Conservation (phyloP, 768 basidiomycete genomes). For the Russula emetica region DNA sequence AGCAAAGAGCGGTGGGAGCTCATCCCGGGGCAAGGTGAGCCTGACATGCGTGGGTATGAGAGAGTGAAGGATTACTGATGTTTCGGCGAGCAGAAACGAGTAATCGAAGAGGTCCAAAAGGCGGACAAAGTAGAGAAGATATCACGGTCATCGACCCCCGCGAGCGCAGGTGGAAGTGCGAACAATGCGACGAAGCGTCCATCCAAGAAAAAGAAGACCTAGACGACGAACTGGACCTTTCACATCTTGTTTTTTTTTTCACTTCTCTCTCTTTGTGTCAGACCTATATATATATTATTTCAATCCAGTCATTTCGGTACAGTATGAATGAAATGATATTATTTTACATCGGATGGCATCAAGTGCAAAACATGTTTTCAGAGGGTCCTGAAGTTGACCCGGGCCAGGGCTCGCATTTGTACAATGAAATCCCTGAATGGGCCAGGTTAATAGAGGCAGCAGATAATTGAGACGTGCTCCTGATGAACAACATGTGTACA, state of each 20-base stretch:
- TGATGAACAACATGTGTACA: neutral
- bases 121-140: slow-evolving; percentile 40
- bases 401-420: neutral
- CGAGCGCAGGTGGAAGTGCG: slow-evolving; percentile 43
- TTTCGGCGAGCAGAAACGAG: slow-evolving; percentile 53
- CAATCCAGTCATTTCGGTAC: neutral
- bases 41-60: neutral
- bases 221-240: neutral
- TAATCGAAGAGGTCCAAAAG: slow-evolving; percentile 61
- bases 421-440: neutral
- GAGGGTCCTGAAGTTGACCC: neutral
- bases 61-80: neutral
- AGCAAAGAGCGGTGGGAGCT: slow-evolving; percentile 44
- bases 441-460: neutral
- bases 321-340: neutral
- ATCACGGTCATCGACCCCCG: slow-evolving; percentile 60
- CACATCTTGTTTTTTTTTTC: slow-evolving; percentile 5
- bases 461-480: neutral
- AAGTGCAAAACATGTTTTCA: no score
- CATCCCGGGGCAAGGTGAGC: slow-evolving; percentile 59
- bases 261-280: neutral
- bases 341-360: neutral
- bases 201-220: slow-evolving; percentile 68
- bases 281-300: slow-evolving; percentile 4
- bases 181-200: slow-evolving; percentile 47